These are phyloP conservation scores for Colletotrichum sp. DNA, from an alignment of 2,329 filamentous ascomycete species.

Conservation along the genomic window DNA sequence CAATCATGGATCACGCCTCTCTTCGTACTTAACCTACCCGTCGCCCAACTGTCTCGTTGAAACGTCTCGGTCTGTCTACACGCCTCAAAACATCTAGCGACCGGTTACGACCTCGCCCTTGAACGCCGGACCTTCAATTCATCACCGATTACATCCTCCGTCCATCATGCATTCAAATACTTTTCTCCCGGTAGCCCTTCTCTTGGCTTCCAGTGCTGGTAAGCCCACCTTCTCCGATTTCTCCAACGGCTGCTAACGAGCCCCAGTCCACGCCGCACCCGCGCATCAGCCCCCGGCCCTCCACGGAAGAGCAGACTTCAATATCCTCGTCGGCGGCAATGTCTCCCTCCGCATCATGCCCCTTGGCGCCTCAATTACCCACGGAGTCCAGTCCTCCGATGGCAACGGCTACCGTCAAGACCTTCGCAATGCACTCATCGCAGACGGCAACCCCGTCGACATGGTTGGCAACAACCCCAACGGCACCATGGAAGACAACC, in stretches of 20 bases:
- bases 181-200: not conserved
- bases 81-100: not conserved
- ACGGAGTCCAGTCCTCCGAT: slow-evolving; percentile 37
- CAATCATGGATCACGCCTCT: not conserved
- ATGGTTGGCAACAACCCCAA: slow-evolving; percentile 45
- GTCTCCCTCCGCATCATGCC: slow-evolving; percentile 46
- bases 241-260: not conserved
- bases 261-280: slow-evolving; percentile 18
- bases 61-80: not conserved
- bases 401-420: slow-evolving; percentile 43
- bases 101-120: not conserved
- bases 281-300: not conserved
- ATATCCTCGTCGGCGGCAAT: slow-evolving; percentile 23
- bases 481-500: slow-evolving; percentile 44
- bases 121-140: not conserved
- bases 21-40: slow-evolving; percentile 2
- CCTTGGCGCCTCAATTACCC: slow-evolving; percentile 48
- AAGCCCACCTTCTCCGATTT: not conserved
- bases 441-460: slow-evolving; percentile 38
- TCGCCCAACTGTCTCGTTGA: not conserved
- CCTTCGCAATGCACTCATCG: slow-evolving; percentile 34
- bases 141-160: not conserved
- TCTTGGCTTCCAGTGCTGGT: slow-evolving; percentile 15
- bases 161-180: slow-evolving; percentile 3
- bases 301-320: slow-evolving; percentile 8